Conservation (phyloP, 2,329 filamentous ascomycete species). For the Corinectria fuckeliana region DNA sequence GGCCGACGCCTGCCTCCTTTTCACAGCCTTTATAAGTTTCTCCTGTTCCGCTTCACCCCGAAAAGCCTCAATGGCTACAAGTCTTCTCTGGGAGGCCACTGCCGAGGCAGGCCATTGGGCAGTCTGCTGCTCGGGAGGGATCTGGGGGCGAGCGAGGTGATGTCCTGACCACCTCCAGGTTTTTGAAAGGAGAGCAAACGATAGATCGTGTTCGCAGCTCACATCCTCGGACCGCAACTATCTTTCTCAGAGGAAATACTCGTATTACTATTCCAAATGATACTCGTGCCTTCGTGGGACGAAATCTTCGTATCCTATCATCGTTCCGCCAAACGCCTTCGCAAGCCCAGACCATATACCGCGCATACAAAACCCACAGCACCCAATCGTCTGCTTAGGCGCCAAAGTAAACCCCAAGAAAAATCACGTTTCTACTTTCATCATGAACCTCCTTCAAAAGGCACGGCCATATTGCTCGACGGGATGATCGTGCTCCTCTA, state of each 20-base stretch:
- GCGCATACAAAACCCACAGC: neutral
- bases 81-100: neutral
- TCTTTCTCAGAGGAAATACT: neutral
- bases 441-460: neutral
- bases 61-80: neutral
- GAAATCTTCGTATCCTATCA: neutral
- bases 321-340: neutral
- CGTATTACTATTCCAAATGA: neutral
- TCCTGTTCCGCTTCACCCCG: neutral
- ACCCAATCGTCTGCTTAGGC: neutral
- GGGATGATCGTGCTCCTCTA: slow-evolving; percentile 44
- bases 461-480: slow-evolving; percentile 24
- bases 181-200: neutral
- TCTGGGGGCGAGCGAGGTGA: neutral
- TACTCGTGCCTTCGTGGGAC: neutral
- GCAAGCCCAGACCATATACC: neutral
- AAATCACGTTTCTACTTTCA: neutral
- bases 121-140: neutral
- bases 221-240: neutral
- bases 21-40: neutral
- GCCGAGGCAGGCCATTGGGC: neutral
- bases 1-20: neutral
- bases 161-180: too few species aligned
- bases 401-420: neutral
- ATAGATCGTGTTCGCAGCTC: neutral